phyloP scores from a whole-genome alignment of 2,329 filamentous ascomycete genomes.

The Colletotrichum theobromicola region DNA sequence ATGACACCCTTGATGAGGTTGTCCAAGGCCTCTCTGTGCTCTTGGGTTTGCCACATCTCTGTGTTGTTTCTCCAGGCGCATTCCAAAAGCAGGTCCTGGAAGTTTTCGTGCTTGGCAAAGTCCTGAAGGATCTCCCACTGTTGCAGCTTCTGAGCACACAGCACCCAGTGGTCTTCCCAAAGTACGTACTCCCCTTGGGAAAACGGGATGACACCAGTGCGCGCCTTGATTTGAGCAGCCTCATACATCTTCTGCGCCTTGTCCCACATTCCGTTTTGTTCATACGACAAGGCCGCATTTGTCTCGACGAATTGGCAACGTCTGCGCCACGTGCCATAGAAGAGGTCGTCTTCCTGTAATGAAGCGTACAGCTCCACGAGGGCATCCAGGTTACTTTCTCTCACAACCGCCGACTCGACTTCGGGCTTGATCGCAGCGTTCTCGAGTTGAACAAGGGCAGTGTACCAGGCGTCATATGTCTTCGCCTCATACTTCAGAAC shows the following conservation, averaged over 20 bases:
- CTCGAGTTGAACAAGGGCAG: slow-evolving; percentile 88
- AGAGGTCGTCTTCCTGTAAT: slow-evolving; percentile 93
- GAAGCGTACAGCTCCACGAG: slow-evolving; percentile 91
- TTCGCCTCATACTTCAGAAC: slow-evolving; percentile 94
- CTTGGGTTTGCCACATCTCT: slow-evolving; percentile 89
- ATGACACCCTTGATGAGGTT: slow-evolving; percentile 96
- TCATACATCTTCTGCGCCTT: slow-evolving; percentile 98
- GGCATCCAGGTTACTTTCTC: slow-evolving; percentile 95
- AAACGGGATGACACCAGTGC: slow-evolving; percentile 94
- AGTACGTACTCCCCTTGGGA: slow-evolving; percentile 98
- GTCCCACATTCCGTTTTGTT: slow-evolving; percentile 99
- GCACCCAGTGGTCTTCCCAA: slow-evolving; percentile 99
- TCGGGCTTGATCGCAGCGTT: slow-evolving; percentile 85
- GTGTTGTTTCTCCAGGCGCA: slow-evolving; percentile 94
- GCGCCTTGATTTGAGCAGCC: slow-evolving; percentile 93
- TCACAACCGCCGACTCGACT: slow-evolving; percentile 80
- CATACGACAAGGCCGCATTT: slow-evolving; percentile 94
- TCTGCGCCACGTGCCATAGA: slow-evolving; percentile 95
- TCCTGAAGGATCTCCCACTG: slow-evolving; percentile 99
- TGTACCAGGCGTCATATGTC: slow-evolving; percentile 97
- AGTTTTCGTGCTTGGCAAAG: slow-evolving; percentile 98
- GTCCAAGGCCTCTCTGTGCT: slow-evolving; percentile 88
- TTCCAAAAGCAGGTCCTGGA: slow-evolving; percentile 94
- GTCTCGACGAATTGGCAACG: slow-evolving; percentile 97
- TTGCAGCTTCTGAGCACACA: slow-evolving; percentile 96